These are phyloP conservation scores for Cordyceps cicadae DNA, from an alignment of 2,329 filamentous ascomycete species.

Conservation along the genomic window DNA sequence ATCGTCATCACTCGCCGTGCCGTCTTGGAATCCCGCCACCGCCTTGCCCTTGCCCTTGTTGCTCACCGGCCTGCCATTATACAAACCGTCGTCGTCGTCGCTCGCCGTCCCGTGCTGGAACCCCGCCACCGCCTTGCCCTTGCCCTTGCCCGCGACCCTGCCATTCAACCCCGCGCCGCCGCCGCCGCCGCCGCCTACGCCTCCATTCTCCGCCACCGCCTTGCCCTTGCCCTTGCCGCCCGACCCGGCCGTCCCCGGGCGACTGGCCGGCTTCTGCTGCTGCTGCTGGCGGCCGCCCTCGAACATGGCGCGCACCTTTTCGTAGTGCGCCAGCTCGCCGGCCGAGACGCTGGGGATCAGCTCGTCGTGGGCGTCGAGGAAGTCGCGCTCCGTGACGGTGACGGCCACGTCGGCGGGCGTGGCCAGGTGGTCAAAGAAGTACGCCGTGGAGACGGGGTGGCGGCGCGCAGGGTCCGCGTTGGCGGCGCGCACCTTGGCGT, in stretches of 20 bases:
- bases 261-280: constrained; percentile 16
- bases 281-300: constrained; percentile 45
- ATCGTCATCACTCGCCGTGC: constrained; percentile 48
- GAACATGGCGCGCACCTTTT: constrained; percentile 72
- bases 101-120: constrained; percentile 47
- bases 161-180: constrained; percentile 25
- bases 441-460: constrained; percentile 65
- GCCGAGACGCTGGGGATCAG: constrained; percentile 89
- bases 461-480: constrained; percentile 40
- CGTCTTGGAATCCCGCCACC: constrained; percentile 42
- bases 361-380: constrained; percentile 70
- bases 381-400: constrained; percentile 83
- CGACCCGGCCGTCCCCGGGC: constrained; percentile 17
- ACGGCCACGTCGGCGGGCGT: constrained; percentile 76
- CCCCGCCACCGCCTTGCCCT: constrained; percentile 45
- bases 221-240: constrained; percentile 25
- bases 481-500: constrained; percentile 68
- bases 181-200: constrained; percentile 13
- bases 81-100: constrained; percentile 50
- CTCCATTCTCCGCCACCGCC: constrained; percentile 23
- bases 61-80: too few relatives aligned
- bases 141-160: constrained; percentile 35
- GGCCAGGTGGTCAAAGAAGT: constrained; percentile 92
- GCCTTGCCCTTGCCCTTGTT: too few relatives aligned
- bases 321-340: constrained; percentile 87